Base-by-base conservation (phyloP, 768 basidiomycete genomes). In the Leccinum obscurum region DNA sequence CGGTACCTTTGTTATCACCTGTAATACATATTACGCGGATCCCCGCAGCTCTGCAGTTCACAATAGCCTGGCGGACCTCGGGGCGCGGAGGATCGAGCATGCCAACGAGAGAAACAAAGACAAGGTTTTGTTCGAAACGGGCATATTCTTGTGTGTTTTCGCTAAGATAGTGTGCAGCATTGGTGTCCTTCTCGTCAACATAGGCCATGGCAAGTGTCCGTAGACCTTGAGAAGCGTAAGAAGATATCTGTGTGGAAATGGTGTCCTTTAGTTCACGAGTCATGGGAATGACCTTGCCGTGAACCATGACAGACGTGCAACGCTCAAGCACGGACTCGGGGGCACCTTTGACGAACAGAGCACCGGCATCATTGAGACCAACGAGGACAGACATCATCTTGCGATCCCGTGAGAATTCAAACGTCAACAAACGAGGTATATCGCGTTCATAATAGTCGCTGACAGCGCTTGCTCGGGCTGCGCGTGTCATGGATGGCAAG, bases 351-450 rank as follows among this genome's bases (percentile, higher is more conserved):
- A 90, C 94, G 71, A 95, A 90, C 6, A 98, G 81, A 8, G 90
- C 83, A n/a, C 92, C 91, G 5, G 75, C 75, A 2, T 83, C 83
- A 58, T 86, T 84, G 57, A 86, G 81, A 61, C 78, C 83, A 41
- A 93, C 91, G 54, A 98, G 85, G 55, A 98, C 95, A 22, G 96
- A 97, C 96, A 98, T 98, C 87, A 95, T 96, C 78, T 98, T 99
- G 70, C 96, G 90, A 76, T 98, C 96, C 20, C 96, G 88, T 22
- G 95, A 93, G 77, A 99, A 98, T 75, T 99, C 96, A 74, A 99
- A 96, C 8, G 95, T 99, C 66, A 97, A 78, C 14, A 97, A 82
- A 59, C 95, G 88, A 17, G 86, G 80, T 69, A 93, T 88, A 15
- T 77, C 80, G 55, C 79, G 78, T 64, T 94, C 93, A 73, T 93